Conservation (phyloP, 2,329 filamentous ascomycete genomes). For the Cryphonectria parasitica region DNA sequence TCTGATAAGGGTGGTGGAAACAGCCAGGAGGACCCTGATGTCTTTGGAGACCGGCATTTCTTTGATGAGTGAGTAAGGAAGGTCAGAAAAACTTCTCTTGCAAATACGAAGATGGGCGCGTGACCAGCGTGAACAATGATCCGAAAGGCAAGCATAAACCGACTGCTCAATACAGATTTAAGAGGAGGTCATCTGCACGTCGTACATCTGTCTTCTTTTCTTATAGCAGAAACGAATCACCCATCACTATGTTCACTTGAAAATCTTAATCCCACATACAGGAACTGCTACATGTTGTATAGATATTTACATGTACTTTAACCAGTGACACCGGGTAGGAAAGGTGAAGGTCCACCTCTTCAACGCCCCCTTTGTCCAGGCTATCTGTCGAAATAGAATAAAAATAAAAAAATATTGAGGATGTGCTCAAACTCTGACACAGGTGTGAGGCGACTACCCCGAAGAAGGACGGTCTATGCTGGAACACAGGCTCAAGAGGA, state of each 20-base stretch:
- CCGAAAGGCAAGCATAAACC: background rate
- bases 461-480: background rate
- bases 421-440: background rate
- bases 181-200: background rate
- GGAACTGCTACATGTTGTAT: background rate
- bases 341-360: background rate
- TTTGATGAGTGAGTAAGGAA: background rate
- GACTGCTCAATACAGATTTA: background rate
- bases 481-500: background rate
- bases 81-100: background rate
- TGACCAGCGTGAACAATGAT: background rate
- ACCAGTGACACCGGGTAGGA: background rate
- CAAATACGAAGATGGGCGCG: background rate
- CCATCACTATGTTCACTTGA: background rate
- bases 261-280: background rate
- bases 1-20: background rate
- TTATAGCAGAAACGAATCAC: background rate
- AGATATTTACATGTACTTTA: background rate
- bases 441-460: background rate
- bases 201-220: background rate
- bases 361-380: too few species aligned
- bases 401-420: too few species aligned
- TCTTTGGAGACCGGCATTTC: background rate
- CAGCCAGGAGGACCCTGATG: background rate
- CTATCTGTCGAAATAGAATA: too few species aligned